Evolutionary conservation across 495 filamentous ascomycete genomes (phyloP).

Genomic region (Neurospora sp.): DNA sequence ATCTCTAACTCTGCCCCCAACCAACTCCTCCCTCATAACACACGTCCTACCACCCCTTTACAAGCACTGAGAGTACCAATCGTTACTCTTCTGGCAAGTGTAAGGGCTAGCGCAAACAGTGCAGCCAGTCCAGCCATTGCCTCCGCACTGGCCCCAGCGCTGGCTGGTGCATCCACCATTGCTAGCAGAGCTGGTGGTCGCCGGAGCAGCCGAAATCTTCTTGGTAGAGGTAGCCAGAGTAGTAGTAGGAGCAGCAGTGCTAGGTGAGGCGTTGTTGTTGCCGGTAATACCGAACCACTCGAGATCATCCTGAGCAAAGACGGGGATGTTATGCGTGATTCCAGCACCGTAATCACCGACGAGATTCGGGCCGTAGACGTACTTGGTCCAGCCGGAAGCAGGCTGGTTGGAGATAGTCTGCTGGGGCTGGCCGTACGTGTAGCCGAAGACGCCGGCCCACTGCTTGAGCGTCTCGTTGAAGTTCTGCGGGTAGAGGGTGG

Average conservation of each 20-base stretch:
- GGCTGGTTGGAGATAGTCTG: constrained; percentile 21
- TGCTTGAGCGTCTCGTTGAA: constrained; percentile 43
- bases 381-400: constrained; percentile 28
- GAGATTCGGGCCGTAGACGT: constrained; percentile 35
- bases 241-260: background rate
- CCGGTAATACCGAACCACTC: constrained; percentile 26
- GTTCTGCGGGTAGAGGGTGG: constrained; percentile 38
- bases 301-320: constrained; percentile 21
- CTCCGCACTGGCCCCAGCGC: constrained; percentile 36
- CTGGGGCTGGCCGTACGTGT: constrained; percentile 22
- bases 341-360: constrained; percentile 29
- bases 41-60: background rate
- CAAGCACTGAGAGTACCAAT: constrained; percentile 27
- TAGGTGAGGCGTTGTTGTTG: background rate
- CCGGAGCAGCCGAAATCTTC: constrained; percentile 10
- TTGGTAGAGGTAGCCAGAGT: background rate
- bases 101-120: constrained; percentile 24
- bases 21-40: background rate
- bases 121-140: constrained; percentile 30
- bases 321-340: constrained; percentile 21
- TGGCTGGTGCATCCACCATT: constrained; percentile 13
- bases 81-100: constrained; percentile 19
- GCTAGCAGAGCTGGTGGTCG: constrained; percentile 23
- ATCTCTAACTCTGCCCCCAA: background rate
- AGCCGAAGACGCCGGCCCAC: constrained; percentile 39